Evolutionary conservation across 2,329 filamentous ascomycete genomes (phyloP), one percentile per base, ranked within the genome.

Genomic region (Aspergillus brasiliensis): DNA sequence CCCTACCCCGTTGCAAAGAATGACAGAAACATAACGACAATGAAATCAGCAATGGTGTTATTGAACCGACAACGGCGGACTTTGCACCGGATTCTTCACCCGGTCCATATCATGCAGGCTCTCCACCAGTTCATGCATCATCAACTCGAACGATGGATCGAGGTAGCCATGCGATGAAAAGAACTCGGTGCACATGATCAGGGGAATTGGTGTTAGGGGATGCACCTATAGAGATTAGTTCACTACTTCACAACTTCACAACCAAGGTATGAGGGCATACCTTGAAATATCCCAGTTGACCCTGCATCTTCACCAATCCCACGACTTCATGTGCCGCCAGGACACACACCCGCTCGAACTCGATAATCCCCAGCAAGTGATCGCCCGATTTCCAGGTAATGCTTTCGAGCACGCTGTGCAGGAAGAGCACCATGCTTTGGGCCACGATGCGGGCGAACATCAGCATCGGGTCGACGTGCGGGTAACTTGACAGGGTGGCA

Each of bases 111-210:
- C 60, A n/a, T 63, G 60, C 21, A 67, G 52, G 49, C 63, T 66
- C 10, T 53, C 59, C 19, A 63, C 8, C 15, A 67, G 34, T 42
- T 63, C 65, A 6, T 63, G 62, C 34, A 64, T 15, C 62, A 66
- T 64, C 25, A 56, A 38, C 17, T 67, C 65, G 17, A 67, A 67
- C 5, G 60, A 58, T 2, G 47, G 21, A 4, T 67, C 63, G 8
- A 67, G 62, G 38, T 66, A 66, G n/a, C 40, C 31, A 27, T 67
- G 65, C 1, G 60, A 56, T 1, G 65, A 62, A 37, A 67, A 58
- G 37, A 67, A 67, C 10, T 67, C 65, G 37, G 53, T 61, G 28
- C 65, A 67, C 60, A 67, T 66, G 59, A 61, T 61, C 15, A 67
- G 34, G 1, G 65, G 65, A 4, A 66, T 66, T 1, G 65, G 63